Evolutionary conservation across 2,329 filamentous ascomycete genomes (phyloP), one percentile per base, ranked within the genome.

Genomic region (Fusarium multiceps): DNA sequence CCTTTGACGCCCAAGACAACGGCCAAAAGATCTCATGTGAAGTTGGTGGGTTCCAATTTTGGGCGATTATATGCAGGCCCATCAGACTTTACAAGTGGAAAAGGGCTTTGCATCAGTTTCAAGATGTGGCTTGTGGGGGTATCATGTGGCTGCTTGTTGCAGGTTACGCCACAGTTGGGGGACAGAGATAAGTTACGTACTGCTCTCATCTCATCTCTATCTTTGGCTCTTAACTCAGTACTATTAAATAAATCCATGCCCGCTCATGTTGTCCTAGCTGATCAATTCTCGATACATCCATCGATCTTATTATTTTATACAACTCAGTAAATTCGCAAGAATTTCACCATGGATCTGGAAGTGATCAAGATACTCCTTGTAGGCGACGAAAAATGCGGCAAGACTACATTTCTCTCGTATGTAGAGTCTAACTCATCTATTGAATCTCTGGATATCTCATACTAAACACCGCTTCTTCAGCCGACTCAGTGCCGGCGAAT

Each of bases 351-450:
- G 83, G 85, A 88, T 54, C 71, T 80, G 40, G 77, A 84, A 57
- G 80, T 80, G 50, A 80, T 88, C 72, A 86, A 81, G n/a, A 79
- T 90, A 16, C 76, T 90, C 28, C 76, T 89, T 21, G 79, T 90
- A n/a, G 88, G 88, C 32, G 87, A 90, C 77, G 82, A 85, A 63
- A 82, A 82, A 73, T 87, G 87, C 67, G 88, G 88, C 57, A 90
- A 90, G 77, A 87, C 87, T 23, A 88, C 85, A 1, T 89, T 90
- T 76, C 75, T 90, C 73, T 88, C 87, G 88, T 89, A 74, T 69
- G 87, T 84, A 72, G 55, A 51, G 28, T 64, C 61, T 34, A 49
- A 55, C 21, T 63, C 62, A 37, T 59, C 54, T 51, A 45, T 66
- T 28, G 55, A 42, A 59, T 48, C 53, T 28, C 49, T 45, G 25